Evolutionary conservation across 1,139 yeast genomes (phyloP).

Genomic region (Hemisphaericaspora xylofermentans): DNA sequence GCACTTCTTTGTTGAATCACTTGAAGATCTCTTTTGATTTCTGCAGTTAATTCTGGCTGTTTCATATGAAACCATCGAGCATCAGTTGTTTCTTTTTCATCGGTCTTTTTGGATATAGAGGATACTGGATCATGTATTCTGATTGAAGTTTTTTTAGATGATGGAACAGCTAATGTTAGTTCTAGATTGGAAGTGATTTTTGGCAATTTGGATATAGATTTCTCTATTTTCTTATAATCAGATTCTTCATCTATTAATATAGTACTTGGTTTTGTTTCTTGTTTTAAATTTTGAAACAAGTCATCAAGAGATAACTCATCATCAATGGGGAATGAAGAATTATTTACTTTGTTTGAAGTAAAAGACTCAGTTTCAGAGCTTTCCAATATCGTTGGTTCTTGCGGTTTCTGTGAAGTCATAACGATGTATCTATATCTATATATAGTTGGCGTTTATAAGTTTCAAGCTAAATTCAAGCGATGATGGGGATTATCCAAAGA

Average conservation of each 20-base stretch:
- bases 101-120: slow-evolving; percentile 15
- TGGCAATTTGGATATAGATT: slow-evolving; percentile 33
- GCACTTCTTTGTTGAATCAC: slow-evolving; percentile 85
- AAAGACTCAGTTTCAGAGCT: slow-evolving; percentile 17
- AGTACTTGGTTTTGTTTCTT: slow-evolving; percentile 16
- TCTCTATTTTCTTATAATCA: slow-evolving; percentile 30
- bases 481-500: too few species aligned
- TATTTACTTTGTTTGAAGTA: slow-evolving; percentile 8
- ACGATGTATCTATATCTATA: too few species aligned
- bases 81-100: slow-evolving; percentile 40
- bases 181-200: slow-evolving; percentile 34
- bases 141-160: slow-evolving; percentile 23
- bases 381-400: slow-evolving; percentile 13
- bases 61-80: slow-evolving; percentile 83
- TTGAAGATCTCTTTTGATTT: slow-evolving; percentile 72
- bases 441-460: too few species aligned
- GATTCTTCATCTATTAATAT: slow-evolving; percentile 16
- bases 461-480: too few species aligned
- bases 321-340: slow-evolving; percentile 1
- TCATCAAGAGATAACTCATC: slow-evolving; percentile 24
- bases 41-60: slow-evolving; percentile 73
- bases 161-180: slow-evolving; percentile 16
- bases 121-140: slow-evolving; percentile 53
- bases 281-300: slow-evolving; percentile 33
- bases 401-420: slow-evolving; percentile 1